Conservation (phyloP, 805 yeast genomes). For the Hanseniaspora mollemarum region DNA sequence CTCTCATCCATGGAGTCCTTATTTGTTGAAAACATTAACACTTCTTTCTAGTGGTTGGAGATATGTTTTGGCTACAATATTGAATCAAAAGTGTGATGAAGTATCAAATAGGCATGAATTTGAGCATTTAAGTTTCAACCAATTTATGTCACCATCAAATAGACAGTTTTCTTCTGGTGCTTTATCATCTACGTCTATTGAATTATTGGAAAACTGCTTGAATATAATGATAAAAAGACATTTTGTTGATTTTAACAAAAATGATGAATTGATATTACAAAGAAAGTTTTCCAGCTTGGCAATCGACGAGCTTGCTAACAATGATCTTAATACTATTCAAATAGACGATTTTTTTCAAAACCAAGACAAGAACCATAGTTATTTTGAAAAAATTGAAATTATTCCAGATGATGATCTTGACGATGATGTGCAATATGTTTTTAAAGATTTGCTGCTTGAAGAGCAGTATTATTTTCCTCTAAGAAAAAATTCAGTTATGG, state of each 20-base stretch:
- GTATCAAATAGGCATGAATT: constrained; percentile 39
- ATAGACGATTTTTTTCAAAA: constrained; percentile 12
- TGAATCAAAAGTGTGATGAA: constrained; percentile 31
- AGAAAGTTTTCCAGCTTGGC: not conserved
- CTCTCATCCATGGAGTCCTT: constrained; percentile 27
- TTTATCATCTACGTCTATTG: constrained; percentile 7
- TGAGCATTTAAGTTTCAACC: constrained; percentile 44
- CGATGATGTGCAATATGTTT: constrained; percentile 53
- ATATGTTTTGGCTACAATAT: constrained; percentile 46
- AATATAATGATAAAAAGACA: constrained; percentile 1
- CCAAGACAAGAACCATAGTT: not conserved
- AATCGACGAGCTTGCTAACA: not conserved
- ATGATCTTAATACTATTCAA: not conserved
- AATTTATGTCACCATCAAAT: constrained; percentile 58
- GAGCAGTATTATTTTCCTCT: not conserved
- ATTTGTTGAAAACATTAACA: constrained; percentile 38
- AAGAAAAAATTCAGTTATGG: constrained; percentile 20
- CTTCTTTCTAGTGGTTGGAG: constrained; percentile 57
- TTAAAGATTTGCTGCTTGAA: constrained; percentile 28
- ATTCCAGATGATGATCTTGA: constrained; percentile 47
- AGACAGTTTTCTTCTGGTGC: constrained; percentile 47
- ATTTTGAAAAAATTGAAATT: constrained; percentile 10
- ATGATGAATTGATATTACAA: constrained; percentile 7
- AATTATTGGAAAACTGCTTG: constrained; percentile 12
- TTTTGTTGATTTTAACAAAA: constrained; percentile 13